Evolutionary conservation across 2,329 filamentous ascomycete species (phyloP).

Genomic region (Pseudocercospora macadamiae): DNA sequence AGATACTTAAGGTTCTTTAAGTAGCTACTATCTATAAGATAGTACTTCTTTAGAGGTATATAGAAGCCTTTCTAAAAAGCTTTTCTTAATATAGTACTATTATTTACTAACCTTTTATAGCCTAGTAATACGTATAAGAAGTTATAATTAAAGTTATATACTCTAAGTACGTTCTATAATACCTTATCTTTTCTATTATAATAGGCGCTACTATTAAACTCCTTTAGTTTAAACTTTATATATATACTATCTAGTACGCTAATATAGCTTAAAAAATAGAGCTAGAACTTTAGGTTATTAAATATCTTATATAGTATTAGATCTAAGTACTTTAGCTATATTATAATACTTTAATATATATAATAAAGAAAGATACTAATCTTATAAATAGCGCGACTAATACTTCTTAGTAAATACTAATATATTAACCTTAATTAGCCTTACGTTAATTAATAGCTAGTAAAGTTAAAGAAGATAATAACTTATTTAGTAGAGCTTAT

Average conservation of each 20-base stretch:
- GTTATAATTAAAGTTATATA: neutral
- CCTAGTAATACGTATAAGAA: neutral
- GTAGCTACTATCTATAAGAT: slow-evolving; percentile 1
- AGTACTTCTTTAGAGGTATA: neutral
- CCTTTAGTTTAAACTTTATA: neutral
- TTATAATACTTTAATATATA: neutral
- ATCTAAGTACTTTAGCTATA: neutral
- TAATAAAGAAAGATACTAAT: neutral
- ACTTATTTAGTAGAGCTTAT: neutral
- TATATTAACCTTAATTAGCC: neutral
- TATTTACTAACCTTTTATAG: neutral
- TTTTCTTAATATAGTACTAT: slow-evolving; percentile 6
- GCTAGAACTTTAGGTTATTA: neutral
- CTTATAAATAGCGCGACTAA: neutral
- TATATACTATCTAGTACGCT: neutral
- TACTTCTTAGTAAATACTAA: neutral
- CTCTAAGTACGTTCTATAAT: slow-evolving; percentile 1
- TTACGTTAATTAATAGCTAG: too few species aligned
- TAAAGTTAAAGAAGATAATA: too few species aligned
- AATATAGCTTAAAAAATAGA: neutral
- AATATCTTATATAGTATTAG: neutral
- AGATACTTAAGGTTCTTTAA: slow-evolving; percentile 2
- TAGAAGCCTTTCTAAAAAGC: neutral
- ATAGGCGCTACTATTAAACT: neutral
- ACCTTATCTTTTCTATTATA: neutral